Evolutionary conservation across 164 flowering plant species (phyloP), one percentile per base, ranked within the genome.

Genomic region (Saururus chinensis): DNA sequence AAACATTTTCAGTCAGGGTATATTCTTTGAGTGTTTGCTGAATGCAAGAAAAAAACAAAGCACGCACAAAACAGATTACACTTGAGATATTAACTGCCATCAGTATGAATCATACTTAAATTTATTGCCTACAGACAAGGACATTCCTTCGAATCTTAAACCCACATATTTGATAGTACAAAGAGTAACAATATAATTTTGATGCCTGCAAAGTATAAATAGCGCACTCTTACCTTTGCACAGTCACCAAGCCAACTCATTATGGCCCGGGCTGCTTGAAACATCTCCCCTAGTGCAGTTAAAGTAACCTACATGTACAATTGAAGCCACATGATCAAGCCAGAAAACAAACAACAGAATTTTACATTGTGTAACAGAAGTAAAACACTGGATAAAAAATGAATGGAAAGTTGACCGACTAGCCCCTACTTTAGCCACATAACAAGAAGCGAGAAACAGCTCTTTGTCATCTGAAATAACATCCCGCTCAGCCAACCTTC

Each of bases 201-300:
- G n/a, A n/a, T n/a, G 17, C 7, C 49, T 23, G 24, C 11, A 24
- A 2, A 23, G 55, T 20, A 56, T 40, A 59, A n/a, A 40, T 17
- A 48, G 16, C 14, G 10, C 12, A 59, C 7, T 56, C 67, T 61
- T 35, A 76, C 79, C 76, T 73, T 76, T 40, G 79, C 79, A 68
- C 79, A 76, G 12, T 73, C 74, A 61, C 97, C 95, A 60, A 95
- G 95, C 99, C 99, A 95, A 70, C 74, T 75, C 99, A 89, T 95
- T 70, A 95, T 95, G 66, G 80, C 71, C 40, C 97, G 85, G 62
- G 99, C 97, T 69, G 95, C 96, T 79, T 88, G 78, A 77, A 95
- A 95, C 97, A 95, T 91, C 72, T 95, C 96, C 57, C 79, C 95
- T 20, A 91, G 62, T 35, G 99, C 99, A 73, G 83, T 82, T 73